phyloP scores from a whole-genome alignment of 2,329 filamentous ascomycete genomes.

The Ilyonectria robusta region DNA sequence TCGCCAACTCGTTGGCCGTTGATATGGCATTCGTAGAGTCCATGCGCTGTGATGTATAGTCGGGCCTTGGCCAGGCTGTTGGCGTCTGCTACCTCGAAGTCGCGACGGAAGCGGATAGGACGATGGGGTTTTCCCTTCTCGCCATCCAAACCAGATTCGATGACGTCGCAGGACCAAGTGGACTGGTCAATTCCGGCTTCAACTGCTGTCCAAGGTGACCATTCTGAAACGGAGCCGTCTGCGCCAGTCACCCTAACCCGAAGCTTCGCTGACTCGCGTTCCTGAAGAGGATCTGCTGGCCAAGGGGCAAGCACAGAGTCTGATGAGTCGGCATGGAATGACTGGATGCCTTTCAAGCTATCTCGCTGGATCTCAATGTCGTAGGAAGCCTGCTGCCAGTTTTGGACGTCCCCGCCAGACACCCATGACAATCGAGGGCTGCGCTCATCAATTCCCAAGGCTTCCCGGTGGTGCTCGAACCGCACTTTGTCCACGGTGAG shows the following conservation, averaged over 20 bases:
- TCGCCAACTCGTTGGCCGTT: slow-evolving; percentile 59
- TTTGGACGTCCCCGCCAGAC: not conserved
- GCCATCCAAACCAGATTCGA: not conserved
- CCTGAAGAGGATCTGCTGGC: not conserved
- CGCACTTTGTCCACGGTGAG: not conserved
- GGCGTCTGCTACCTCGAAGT: not conserved
- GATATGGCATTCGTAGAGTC: slow-evolving; percentile 60
- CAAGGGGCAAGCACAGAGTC: not conserved
- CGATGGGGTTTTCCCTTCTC: not conserved
- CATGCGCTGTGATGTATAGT: slow-evolving; percentile 62
- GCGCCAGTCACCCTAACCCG: not conserved
- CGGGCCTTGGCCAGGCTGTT: slow-evolving; percentile 47
- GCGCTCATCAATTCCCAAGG: not conserved
- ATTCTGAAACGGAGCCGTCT: not conserved
- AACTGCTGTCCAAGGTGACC: not conserved
- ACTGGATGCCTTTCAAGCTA: not conserved
- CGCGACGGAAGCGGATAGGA: not conserved
- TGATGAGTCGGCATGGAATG: not conserved
- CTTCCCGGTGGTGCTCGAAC: not conserved
- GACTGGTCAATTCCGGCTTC: not conserved
- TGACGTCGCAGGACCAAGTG: not conserved
- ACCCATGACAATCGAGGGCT: not conserved
- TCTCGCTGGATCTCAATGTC: not conserved
- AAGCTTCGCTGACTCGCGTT: not conserved
- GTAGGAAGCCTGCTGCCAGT: not conserved